Evolutionary conservation across 768 basidiomycete genomes (phyloP).

Genomic region (Crepidotus variabilis): DNA sequence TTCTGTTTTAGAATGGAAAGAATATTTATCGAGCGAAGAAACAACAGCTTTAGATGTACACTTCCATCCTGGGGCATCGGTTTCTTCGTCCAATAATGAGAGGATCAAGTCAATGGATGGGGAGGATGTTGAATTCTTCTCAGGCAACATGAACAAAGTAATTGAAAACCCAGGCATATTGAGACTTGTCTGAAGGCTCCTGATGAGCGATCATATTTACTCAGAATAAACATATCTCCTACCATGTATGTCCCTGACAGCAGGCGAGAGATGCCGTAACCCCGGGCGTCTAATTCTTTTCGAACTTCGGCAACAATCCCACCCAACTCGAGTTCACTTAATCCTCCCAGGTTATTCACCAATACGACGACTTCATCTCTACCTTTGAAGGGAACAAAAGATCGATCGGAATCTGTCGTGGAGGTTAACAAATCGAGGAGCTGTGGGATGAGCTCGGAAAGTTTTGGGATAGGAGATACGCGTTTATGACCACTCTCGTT

Average conservation of each 20-base stretch:
- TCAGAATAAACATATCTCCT: conserved; percentile 7
- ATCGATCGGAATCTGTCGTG: conserved; percentile 72
- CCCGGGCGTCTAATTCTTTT: conserved; percentile 48
- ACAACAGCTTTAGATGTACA: conserved; percentile 50
- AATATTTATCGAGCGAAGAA: neutral
- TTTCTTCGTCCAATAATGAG: conserved; percentile 63
- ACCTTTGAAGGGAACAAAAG: conserved; percentile 67
- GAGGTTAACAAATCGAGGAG: conserved; percentile 69
- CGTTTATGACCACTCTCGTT: conserved; percentile 79
- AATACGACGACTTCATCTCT: conserved; percentile 74
- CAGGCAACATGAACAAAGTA: conserved; percentile 74
- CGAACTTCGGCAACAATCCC: conserved; percentile 64
- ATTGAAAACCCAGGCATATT: conserved; percentile 94
- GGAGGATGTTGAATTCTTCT: conserved; percentile 30
- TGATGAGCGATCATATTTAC: neutral
- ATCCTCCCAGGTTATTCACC: conserved; percentile 85
- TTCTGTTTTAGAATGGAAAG: conserved; percentile 3
- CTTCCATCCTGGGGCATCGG: conserved; percentile 81
- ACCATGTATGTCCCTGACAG: conserved; percentile 88
- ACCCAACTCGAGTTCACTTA: conserved; percentile 78
- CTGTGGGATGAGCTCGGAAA: conserved; percentile 64
- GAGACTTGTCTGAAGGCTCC: conserved; percentile 62
- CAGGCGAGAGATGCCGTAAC: conserved; percentile 57
- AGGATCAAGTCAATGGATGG: conserved; percentile 45
- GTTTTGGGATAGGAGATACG: conserved; percentile 66